Conservation (phyloP, 1,284 basidiomycete species). For the Cutaneotrichosporon dermatis region DNA sequence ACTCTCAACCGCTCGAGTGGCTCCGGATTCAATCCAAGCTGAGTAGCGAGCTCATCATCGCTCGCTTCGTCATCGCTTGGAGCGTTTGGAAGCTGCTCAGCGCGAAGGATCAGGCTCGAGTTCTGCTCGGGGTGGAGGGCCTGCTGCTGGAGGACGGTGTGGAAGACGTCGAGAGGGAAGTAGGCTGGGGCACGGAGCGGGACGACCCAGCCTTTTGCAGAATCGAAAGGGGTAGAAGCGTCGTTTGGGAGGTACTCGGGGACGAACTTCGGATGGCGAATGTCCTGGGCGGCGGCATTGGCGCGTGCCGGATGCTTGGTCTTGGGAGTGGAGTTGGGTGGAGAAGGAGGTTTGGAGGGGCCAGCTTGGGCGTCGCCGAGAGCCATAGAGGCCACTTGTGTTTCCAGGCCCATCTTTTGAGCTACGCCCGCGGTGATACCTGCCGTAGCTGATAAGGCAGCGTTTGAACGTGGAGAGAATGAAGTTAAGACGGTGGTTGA, state of each 20-base stretch:
- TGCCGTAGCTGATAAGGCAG: no score
- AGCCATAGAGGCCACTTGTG: constrained; percentile 60
- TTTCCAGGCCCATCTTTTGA: no score
- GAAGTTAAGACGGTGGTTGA: no score
- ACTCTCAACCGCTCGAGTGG: constrained; percentile 15
- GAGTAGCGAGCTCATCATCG: constrained; percentile 7
- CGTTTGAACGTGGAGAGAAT: no score
- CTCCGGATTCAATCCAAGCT: neutral
- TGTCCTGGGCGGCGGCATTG: neutral
- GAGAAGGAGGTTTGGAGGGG: no score
- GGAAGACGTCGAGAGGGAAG: constrained; percentile 34
- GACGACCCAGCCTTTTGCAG: constrained; percentile 18
- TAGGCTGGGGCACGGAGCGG: constrained; percentile 30
- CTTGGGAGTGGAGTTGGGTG: neutral
- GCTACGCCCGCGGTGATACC: no score
- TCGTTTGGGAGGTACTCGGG: constrained; percentile 15
- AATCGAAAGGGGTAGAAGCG: constrained; percentile 1
- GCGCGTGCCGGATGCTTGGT: neutral
- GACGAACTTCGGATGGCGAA: constrained; percentile 18
- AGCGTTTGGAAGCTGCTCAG: constrained; percentile 25
- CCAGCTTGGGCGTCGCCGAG: no score
- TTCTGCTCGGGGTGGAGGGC: constrained; percentile 46
- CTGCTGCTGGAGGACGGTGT: constrained; percentile 33
- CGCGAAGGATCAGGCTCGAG: constrained; percentile 42
- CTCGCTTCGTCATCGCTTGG: neutral